These are phyloP conservation scores for Nicotiana knightiana DNA, from an alignment of 257 asterid genomes.

Conservation along the genomic window DNA sequence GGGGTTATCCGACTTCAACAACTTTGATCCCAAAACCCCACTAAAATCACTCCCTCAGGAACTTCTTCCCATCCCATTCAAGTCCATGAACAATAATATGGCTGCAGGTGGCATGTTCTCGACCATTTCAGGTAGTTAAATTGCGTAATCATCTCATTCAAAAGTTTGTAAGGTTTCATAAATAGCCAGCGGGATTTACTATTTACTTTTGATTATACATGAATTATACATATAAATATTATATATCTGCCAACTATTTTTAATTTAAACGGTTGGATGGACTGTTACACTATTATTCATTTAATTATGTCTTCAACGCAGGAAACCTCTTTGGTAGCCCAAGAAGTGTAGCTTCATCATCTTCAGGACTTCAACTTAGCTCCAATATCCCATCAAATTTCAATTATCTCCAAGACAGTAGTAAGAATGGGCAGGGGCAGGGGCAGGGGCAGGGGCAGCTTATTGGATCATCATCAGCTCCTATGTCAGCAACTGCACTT, in stretches of 20 bases:
- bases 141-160: background rate
- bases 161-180: background rate
- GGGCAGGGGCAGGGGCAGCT: conserved; percentile 24
- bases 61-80: conserved; percentile 58
- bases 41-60: conserved; percentile 56
- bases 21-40: conserved; percentile 32
- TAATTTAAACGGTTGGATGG: too few species aligned
- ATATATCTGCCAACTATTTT: too few species aligned
- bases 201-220: too few species aligned
- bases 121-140: conserved; percentile 19
- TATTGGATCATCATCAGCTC: conserved; percentile 40
- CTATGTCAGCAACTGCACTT: conserved; percentile 85
- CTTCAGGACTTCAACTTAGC: conserved; percentile 79
- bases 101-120: conserved; percentile 56
- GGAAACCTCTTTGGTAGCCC: conserved; percentile 59
- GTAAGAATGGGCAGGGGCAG: conserved; percentile 11
- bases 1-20: conserved; percentile 52
- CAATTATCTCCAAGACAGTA: conserved; percentile 39
- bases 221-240: too few species aligned
- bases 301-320: background rate
- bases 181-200: too few species aligned
- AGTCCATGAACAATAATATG: conserved; percentile 60
- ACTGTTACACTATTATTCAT: background rate
- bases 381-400: conserved; percentile 46
- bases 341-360: conserved; percentile 44